phyloP scores from a whole-genome alignment of 352 stramenopile genomes.

The Globisporangium middletonii region DNA sequence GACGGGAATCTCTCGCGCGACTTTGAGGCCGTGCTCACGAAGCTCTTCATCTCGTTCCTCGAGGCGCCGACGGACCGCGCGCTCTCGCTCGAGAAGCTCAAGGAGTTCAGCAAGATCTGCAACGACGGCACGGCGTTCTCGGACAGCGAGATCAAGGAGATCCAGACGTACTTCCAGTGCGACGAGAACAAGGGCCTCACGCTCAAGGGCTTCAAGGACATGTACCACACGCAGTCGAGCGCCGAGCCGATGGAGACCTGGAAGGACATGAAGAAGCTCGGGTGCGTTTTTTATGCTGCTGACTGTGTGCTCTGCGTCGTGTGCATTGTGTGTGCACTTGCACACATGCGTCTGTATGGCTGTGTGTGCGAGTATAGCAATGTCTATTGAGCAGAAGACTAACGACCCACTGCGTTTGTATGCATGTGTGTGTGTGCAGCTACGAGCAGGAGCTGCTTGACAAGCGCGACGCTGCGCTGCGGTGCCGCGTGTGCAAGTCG shows the following conservation, averaged over 20 bases:
- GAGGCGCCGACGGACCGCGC: slow-evolving; percentile 74
- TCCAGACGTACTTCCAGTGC: slow-evolving; percentile 90
- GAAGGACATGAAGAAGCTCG: slow-evolving; percentile 87
- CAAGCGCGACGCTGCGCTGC: slow-evolving; percentile 60
- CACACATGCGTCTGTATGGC: too few species aligned
- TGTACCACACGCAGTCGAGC: slow-evolving; percentile 90
- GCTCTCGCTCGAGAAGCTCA: slow-evolving; percentile 80
- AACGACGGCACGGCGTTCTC: slow-evolving; percentile 87
- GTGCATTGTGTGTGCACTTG: neutral
- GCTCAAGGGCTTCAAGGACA: slow-evolving; percentile 88
- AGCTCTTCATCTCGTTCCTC: slow-evolving; percentile 83
- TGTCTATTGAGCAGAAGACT: neutral
- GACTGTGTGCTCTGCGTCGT: too few species aligned
- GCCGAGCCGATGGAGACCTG: slow-evolving; percentile 86
- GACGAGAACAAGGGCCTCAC: slow-evolving; percentile 88
- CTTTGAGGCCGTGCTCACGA: slow-evolving; percentile 81
- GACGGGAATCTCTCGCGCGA: slow-evolving; percentile 79
- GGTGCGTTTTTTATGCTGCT: slow-evolving; percentile 41
- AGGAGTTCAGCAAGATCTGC: slow-evolving; percentile 87
- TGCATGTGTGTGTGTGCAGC: slow-evolving; percentile 17
- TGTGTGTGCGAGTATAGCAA: neutral
- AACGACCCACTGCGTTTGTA: neutral
- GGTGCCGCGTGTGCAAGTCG: slow-evolving; percentile 79
- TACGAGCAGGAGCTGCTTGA: slow-evolving; percentile 73
- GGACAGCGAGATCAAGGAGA: slow-evolving; percentile 87